phyloP scores from a whole-genome alignment of 2,329 filamentous ascomycete genomes.

The Stemphylium vesicarium region DNA sequence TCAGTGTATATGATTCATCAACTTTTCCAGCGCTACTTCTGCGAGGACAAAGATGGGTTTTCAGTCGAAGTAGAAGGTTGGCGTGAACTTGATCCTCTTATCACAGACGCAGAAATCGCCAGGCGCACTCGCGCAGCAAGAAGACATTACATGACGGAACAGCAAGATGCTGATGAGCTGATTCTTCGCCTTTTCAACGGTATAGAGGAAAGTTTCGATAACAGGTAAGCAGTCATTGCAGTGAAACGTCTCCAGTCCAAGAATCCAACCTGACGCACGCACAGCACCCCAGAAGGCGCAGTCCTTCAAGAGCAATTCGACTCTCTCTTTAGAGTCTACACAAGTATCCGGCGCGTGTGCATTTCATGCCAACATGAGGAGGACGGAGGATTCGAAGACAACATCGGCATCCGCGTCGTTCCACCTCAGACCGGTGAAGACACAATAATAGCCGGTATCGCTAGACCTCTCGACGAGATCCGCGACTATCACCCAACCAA shows the following conservation, averaged over 20 bases:
- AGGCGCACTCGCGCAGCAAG: not conserved
- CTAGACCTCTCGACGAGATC: not conserved
- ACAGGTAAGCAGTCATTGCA: not conserved
- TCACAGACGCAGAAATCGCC: not conserved
- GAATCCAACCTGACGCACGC: not conserved
- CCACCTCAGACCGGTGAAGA: not conserved
- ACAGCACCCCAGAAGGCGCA: not conserved
- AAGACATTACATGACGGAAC: not conserved
- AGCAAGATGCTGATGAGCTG: not conserved
- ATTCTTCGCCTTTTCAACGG: not conserved
- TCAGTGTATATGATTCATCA: not conserved
- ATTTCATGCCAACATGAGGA: not conserved
- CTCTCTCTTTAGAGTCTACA: not conserved
- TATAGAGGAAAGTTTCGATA: not conserved
- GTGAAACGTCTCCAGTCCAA: too few species aligned
- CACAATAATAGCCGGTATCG: not conserved
- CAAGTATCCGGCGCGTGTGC: not conserved
- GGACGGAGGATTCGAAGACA: not conserved
- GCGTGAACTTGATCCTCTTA: not conserved
- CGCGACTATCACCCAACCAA: not conserved
- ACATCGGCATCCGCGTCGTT: not conserved
- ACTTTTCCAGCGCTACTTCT: not conserved
- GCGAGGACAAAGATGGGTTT: not conserved
- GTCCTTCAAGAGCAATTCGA: not conserved
- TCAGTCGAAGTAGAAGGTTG: not conserved